Evolutionary conservation across 352 stramenopile species (phyloP).

Genomic region (Phytophthora sansomeana): DNA sequence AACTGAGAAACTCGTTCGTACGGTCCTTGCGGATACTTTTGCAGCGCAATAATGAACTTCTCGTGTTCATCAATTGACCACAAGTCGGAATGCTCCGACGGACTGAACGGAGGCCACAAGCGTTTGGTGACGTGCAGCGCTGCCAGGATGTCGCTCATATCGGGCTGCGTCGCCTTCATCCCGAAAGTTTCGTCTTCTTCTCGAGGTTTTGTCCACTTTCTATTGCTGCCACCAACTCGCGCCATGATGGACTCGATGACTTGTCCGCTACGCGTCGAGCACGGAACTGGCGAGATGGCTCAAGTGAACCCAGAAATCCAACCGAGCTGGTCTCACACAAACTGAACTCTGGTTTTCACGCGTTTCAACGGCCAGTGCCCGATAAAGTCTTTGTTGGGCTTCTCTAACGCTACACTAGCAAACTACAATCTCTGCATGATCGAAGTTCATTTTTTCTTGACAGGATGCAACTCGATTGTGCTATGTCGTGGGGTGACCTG

Average conservation of each 20-base stretch:
- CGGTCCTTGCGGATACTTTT: neutral
- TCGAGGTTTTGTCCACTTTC: neutral
- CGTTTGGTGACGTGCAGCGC: constrained; percentile 3
- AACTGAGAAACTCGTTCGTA: neutral
- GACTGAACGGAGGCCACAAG: neutral
- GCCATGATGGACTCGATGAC: neutral
- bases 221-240: neutral
- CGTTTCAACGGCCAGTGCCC: too few species aligned
- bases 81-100: neutral
- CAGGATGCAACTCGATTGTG: too few species aligned
- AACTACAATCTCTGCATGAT: neutral
- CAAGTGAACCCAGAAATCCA: neutral
- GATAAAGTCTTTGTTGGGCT: too few species aligned
- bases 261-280: neutral
- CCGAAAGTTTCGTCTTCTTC: neutral
- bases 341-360: too few species aligned
- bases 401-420: neutral
- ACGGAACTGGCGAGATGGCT: neutral
- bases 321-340: neutral
- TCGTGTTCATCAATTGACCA: constrained; percentile 1
- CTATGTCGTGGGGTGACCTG: neutral
- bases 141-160: constrained; percentile 10
- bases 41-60: neutral
- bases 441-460: too few species aligned
- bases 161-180: neutral